Evolutionary conservation across 768 basidiomycete species (phyloP).

Genomic region (Leccinum ochraceum): DNA sequence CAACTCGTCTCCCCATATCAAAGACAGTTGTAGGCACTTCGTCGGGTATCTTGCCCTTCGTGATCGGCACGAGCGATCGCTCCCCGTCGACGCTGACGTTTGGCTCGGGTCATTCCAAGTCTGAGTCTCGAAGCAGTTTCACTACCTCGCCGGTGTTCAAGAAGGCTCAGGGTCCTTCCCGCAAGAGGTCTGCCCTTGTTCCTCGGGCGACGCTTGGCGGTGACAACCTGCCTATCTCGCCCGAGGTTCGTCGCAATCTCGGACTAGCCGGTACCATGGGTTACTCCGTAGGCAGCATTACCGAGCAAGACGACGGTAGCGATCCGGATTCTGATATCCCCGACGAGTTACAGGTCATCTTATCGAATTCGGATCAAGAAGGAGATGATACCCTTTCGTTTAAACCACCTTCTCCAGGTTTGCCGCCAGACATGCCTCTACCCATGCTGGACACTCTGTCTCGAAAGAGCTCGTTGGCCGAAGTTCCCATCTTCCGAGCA

Average conservation of each 20-base stretch:
- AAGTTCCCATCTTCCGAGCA: constrained; percentile 44
- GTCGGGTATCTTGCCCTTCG: constrained; percentile 28
- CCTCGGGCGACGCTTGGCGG: constrained; percentile 17
- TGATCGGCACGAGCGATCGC: constrained; percentile 19
- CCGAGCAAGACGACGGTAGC: constrained; percentile 48
- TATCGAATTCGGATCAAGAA: constrained; percentile 44
- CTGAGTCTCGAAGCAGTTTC: constrained; percentile 23
- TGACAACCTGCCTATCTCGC: constrained; percentile 42
- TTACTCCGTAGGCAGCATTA: constrained; percentile 51
- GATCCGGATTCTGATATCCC: constrained; percentile 84
- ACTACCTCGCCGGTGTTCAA: constrained; percentile 38
- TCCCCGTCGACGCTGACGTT: constrained; percentile 40
- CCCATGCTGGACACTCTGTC: constrained; percentile 27
- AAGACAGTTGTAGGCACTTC: constrained; percentile 27
- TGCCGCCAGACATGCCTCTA: constrained; percentile 44
- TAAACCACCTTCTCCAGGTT: constrained; percentile 39
- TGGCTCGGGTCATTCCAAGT: constrained; percentile 36
- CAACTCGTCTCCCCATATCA: constrained; percentile 25
- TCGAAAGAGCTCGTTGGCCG: constrained; percentile 17
- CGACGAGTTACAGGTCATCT: constrained; percentile 66
- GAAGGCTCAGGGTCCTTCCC: constrained; percentile 24
- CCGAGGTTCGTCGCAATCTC: constrained; percentile 54
- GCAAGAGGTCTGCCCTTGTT: constrained; percentile 28
- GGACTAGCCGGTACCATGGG: constrained; percentile 72
- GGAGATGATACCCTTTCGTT: constrained; percentile 44